Evolutionary conservation across 768 basidiomycete genomes (phyloP).

Genomic region (Lactarius quietus): DNA sequence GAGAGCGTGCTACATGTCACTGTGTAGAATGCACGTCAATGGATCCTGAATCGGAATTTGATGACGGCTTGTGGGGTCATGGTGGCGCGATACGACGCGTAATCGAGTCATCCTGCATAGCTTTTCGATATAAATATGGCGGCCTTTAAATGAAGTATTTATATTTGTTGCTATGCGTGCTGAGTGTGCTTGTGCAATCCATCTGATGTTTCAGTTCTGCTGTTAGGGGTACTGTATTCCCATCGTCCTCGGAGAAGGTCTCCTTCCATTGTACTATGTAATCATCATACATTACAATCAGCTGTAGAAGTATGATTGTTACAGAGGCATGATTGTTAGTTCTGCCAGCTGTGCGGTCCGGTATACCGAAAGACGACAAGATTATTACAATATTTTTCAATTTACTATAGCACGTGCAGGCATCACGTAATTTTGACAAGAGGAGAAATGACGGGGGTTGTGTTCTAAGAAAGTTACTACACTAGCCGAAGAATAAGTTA

Average conservation of each 20-base stretch:
- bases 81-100: neutral
- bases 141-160: neutral
- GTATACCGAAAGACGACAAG: neutral
- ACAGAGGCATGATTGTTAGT: too few relatives aligned
- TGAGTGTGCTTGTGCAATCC: too few relatives aligned
- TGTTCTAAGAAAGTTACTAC: neutral
- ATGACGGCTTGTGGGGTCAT: neutral
- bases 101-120: neutral
- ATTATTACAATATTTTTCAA: neutral
- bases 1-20: neutral
- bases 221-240: neutral
- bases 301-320: neutral
- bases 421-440: neutral
- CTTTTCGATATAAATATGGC: neutral
- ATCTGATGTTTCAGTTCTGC: neutral
- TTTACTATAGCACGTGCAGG: neutral
- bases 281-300: too few relatives aligned
- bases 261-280: too few relatives aligned
- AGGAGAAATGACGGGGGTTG: neutral
- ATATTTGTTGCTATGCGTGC: neutral
- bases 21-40: too few relatives aligned
- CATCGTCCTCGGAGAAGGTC: too few relatives aligned
- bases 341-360: neutral
- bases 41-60: neutral
- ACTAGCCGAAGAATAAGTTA: constrained; percentile 11